Conservation (phyloP, 1,284 basidiomycete species). For the Marasmius tenuissimus region DNA sequence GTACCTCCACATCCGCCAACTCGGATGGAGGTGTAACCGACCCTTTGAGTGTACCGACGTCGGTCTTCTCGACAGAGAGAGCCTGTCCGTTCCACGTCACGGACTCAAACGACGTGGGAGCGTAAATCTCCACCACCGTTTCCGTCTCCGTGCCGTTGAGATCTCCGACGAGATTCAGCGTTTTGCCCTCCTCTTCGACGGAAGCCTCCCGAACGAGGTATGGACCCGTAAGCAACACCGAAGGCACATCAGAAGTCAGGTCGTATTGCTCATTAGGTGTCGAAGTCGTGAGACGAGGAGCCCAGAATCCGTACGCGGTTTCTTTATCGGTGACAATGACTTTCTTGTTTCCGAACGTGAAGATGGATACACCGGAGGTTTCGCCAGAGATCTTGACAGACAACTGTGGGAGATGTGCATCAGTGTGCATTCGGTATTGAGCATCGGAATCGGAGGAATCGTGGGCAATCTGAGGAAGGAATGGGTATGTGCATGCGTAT, state of each 20-base stretch:
- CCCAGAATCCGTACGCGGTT: slow-evolving; percentile 40
- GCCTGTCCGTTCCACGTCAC: not conserved
- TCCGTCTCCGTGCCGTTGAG: slow-evolving; percentile 38
- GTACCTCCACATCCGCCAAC: slow-evolving; percentile 25
- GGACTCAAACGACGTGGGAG: not conserved
- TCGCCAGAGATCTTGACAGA: slow-evolving; percentile 32
- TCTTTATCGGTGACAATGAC: slow-evolving; percentile 41
- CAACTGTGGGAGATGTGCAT: slow-evolving; percentile 7
- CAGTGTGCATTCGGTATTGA: too few species aligned
- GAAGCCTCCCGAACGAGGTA: slow-evolving; percentile 46
- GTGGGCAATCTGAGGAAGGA: too few species aligned
- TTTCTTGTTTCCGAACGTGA: slow-evolving; percentile 28
- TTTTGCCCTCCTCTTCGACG: slow-evolving; percentile 21
- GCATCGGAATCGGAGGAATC: too few species aligned
- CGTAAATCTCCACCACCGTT: slow-evolving; percentile 10
- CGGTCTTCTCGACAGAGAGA: slow-evolving; percentile 22
- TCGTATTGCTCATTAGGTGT: slow-evolving; percentile 27
- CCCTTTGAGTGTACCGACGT: slow-evolving; percentile 30
- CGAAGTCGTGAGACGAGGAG: slow-evolving; percentile 26
- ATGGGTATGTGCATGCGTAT: too few species aligned
- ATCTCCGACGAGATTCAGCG: slow-evolving; percentile 40
- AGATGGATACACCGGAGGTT: slow-evolving; percentile 33
- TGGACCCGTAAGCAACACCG: slow-evolving; percentile 43
- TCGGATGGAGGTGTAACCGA: slow-evolving; percentile 22
- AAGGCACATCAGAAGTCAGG: slow-evolving; percentile 29